These are phyloP conservation scores for Rhizopus delemar DNA, from an alignment of 371 early-diverging fungal species.

Conservation along the genomic window DNA sequence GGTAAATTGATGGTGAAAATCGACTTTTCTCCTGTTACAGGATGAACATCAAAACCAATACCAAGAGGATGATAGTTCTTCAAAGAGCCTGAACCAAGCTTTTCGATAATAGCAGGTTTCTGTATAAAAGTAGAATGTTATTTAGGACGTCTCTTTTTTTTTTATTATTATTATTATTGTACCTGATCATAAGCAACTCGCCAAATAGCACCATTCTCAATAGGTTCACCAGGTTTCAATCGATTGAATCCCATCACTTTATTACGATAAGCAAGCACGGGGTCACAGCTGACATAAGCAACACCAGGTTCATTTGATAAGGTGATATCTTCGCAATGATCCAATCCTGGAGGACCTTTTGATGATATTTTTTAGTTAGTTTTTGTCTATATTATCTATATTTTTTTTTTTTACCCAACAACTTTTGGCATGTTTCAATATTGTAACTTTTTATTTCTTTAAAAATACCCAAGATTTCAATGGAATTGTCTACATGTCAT, in stretches of 20 bases:
- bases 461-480: conserved; percentile 11
- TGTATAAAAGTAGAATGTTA: neutral
- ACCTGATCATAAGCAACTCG: conserved; percentile 30
- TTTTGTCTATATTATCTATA: neutral
- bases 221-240: conserved; percentile 9
- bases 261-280: conserved; percentile 29
- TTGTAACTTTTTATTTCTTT: conserved; percentile 5
- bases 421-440: conserved; percentile 21
- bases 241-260: conserved; percentile 29
- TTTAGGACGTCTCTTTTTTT: neutral
- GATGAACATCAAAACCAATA: conserved; percentile 20
- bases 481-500: conserved; percentile 5
- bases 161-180: neutral
- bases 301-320: conserved; percentile 26
- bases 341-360: conserved; percentile 30
- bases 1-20: conserved; percentile 30
- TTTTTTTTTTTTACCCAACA: conserved; percentile 14
- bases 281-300: conserved; percentile 38
- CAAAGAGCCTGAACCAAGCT: conserved; percentile 4
- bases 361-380: neutral
- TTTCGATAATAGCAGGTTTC: conserved; percentile 19
- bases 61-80: conserved; percentile 32
- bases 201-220: conserved; percentile 31
- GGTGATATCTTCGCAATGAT: conserved; percentile 37
- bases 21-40: conserved; percentile 5